Evolutionary conservation across 2,329 filamentous ascomycete genomes (phyloP).

Genomic region (Bipolaris oryzae): DNA sequence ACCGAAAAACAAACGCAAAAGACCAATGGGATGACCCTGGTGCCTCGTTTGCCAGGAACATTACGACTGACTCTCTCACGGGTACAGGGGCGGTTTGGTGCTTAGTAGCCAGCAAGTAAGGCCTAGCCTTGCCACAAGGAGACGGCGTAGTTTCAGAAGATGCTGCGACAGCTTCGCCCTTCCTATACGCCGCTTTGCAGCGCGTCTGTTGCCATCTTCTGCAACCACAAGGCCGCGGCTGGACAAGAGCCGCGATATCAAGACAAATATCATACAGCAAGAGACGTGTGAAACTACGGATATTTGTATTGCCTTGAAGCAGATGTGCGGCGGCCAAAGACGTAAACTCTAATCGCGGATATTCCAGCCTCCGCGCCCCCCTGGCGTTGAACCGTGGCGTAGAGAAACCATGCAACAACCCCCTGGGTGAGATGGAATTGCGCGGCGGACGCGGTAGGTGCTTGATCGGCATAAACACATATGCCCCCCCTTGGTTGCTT

Average conservation of each 20-base stretch:
- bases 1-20: slow-evolving; percentile 26
- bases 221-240: slow-evolving; percentile 13
- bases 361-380: slow-evolving; percentile 27
- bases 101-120: slow-evolving; percentile 1
- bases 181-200: slow-evolving; percentile 7
- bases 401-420: slow-evolving; percentile 19
- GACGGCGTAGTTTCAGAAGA: slow-evolving; percentile 28
- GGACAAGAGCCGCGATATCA: slow-evolving; percentile 12
- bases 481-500: slow-evolving; percentile 24
- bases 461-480: slow-evolving; percentile 30
- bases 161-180: slow-evolving; percentile 13
- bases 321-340: slow-evolving; percentile 15
- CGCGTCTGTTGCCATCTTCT: slow-evolving; percentile 9
- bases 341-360: slow-evolving; percentile 19
- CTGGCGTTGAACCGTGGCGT: slow-evolving; percentile 23
- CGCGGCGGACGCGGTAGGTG: slow-evolving; percentile 19
- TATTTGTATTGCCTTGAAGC: slow-evolving; percentile 21
- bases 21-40: slow-evolving; percentile 31
- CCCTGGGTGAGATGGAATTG: slow-evolving; percentile 33
- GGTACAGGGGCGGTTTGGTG: slow-evolving; percentile 6
- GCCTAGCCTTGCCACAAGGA: slow-evolving; percentile 22
- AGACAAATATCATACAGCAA: slow-evolving; percentile 7
- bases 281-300: slow-evolving; percentile 13
- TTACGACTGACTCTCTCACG: slow-evolving; percentile 17
- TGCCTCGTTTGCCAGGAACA: slow-evolving; percentile 29